These are phyloP conservation scores for Cyberlindnera veronae DNA, from an alignment of 805 yeast genomes.

Conservation along the genomic window DNA sequence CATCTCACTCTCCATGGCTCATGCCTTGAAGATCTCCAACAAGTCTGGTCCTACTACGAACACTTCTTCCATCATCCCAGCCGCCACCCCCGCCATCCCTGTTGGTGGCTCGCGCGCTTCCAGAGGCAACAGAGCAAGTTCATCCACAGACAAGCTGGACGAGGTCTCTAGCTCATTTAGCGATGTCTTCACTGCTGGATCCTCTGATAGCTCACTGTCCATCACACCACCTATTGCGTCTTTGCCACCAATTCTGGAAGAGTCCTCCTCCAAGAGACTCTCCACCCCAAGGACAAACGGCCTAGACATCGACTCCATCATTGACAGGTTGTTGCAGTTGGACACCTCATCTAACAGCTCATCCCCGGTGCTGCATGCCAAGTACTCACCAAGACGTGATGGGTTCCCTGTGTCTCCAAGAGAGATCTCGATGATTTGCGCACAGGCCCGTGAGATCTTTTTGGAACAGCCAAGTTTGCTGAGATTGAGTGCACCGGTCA, in stretches of 20 bases:
- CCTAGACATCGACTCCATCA: slow-evolving; percentile 58
- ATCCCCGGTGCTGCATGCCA: slow-evolving; percentile 14
- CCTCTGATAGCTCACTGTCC: slow-evolving; percentile 25
- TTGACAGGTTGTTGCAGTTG: slow-evolving; percentile 49
- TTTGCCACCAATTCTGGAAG: slow-evolving; percentile 26
- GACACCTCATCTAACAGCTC: slow-evolving; percentile 5
- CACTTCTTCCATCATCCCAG: not conserved
- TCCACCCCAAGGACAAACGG: slow-evolving; percentile 10
- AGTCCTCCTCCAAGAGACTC: slow-evolving; percentile 6
- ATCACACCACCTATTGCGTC: slow-evolving; percentile 21
- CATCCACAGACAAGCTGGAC: slow-evolving; percentile 11
- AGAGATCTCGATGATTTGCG: slow-evolving; percentile 83
- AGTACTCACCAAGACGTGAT: slow-evolving; percentile 17
- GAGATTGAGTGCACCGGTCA: slow-evolving; percentile 76
- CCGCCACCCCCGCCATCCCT: slow-evolving; percentile 1
- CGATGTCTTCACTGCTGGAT: slow-evolving; percentile 25
- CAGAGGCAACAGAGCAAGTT: too few relatives aligned
- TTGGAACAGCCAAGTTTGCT: slow-evolving; percentile 85
- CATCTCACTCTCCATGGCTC: slow-evolving; percentile 32
- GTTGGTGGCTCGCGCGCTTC: not conserved
- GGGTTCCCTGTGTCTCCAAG: slow-evolving; percentile 26
- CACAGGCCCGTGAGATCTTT: slow-evolving; percentile 83
- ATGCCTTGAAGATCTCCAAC: slow-evolving; percentile 25
- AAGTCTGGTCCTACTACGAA: not conserved
- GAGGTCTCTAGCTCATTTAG: slow-evolving; percentile 28